These are phyloP conservation scores for Proliferodiscus dingleyae DNA, from an alignment of 2,329 filamentous ascomycete species.

Conservation along the genomic window DNA sequence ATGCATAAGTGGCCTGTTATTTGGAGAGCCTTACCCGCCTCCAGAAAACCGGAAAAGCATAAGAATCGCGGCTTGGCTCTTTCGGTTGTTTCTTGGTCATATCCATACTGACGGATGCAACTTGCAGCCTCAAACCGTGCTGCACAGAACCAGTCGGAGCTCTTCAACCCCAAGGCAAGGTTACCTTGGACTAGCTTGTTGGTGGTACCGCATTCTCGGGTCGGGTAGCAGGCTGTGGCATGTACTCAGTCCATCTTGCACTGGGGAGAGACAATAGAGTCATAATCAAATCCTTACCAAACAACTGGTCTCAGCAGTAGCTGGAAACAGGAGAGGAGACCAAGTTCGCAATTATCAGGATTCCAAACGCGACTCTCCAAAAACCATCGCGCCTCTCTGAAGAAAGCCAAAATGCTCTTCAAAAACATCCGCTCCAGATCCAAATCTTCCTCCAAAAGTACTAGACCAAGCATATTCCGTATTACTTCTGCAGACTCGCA, in stretches of 20 bases:
- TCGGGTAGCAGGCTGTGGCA: too few relatives aligned
- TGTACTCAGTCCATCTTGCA: too few relatives aligned
- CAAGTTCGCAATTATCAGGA: not conserved
- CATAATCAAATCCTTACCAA: not conserved
- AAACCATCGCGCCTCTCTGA: not conserved
- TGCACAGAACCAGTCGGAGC: too few relatives aligned
- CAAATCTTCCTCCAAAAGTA: slow-evolving; percentile 20
- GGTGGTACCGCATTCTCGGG: too few relatives aligned
- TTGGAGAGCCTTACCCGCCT: not conserved
- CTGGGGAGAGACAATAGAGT: not conserved
- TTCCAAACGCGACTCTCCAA: not conserved
- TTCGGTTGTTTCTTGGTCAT: not conserved
- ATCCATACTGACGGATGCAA: too few relatives aligned
- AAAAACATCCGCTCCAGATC: slow-evolving; percentile 17
- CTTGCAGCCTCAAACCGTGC: too few relatives aligned
- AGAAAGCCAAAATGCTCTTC: slow-evolving; percentile 18
- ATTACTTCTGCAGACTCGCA: slow-evolving; percentile 9
- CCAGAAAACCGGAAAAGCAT: not conserved
- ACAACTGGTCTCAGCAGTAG: not conserved
- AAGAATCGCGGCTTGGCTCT: not conserved
- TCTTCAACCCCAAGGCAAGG: too few relatives aligned
- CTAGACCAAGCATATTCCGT: slow-evolving; percentile 10
- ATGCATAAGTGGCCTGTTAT: slow-evolving; percentile 2
- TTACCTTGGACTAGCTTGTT: too few relatives aligned
- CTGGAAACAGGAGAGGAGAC: not conserved